phyloP scores from a whole-genome alignment of 1,284 basidiomycete genomes.

The Phylloporus gajari region DNA sequence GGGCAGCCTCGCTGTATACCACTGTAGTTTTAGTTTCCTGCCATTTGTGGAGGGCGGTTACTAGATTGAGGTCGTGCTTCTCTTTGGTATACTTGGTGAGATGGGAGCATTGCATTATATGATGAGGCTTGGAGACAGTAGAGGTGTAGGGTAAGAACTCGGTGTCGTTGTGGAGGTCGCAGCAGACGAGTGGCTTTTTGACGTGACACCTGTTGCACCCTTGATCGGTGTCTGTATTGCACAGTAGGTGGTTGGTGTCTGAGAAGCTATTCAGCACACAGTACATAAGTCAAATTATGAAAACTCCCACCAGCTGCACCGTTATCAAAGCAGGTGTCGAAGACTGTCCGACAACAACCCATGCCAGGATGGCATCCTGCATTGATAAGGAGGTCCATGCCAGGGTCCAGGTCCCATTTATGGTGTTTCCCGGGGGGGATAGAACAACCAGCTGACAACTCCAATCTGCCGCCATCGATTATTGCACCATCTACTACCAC shows the following conservation, averaged over 20 bases:
- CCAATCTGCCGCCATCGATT: too few relatives aligned
- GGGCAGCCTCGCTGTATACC: too few relatives aligned
- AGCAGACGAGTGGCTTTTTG: slow-evolving; percentile 6
- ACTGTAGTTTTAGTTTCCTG: not conserved
- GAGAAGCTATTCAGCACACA: not conserved
- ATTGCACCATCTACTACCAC: too few relatives aligned
- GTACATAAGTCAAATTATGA: not conserved
- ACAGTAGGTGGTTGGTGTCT: not conserved
- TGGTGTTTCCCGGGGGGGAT: not conserved
- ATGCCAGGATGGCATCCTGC: slow-evolving; percentile 2
- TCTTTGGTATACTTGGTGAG: not conserved
- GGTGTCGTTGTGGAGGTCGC: slow-evolving; percentile 9
- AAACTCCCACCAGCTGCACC: slow-evolving; percentile 22
- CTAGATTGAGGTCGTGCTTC: not conserved
- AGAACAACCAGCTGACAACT: too few relatives aligned
- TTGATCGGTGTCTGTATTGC: not conserved
- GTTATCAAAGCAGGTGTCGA: slow-evolving; percentile 30
- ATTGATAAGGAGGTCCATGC: slow-evolving; percentile 37
- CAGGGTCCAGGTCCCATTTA: slow-evolving; percentile 14
- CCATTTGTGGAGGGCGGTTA: slow-evolving; percentile 11
- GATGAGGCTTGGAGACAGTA: not conserved
- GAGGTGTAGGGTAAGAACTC: not conserved
- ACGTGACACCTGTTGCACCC: slow-evolving; percentile 5
- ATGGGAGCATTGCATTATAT: not conserved
- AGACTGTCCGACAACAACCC: slow-evolving; percentile 24